Percentiles rank a stretch among this genome's conserved stretches.
Evolutionary conservation across 768 basidiomycete genomes (phyloP).

Genomic region (Russula sp.): DNA sequence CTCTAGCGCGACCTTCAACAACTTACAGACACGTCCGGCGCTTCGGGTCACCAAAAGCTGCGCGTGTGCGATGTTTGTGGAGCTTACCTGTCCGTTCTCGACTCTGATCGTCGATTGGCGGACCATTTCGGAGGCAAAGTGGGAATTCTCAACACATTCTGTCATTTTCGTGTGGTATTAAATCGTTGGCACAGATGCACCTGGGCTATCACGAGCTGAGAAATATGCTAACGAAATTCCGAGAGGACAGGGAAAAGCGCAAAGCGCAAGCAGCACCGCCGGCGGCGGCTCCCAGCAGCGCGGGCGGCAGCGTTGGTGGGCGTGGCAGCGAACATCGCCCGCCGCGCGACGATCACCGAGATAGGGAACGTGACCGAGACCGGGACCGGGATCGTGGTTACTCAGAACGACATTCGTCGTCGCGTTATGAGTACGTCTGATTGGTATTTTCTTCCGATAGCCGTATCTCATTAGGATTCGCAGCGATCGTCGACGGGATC

Average conservation of each 20-base stretch:
- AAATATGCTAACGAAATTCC: slow-evolving; percentile 87
- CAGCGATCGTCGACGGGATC: slow-evolving; percentile 29
- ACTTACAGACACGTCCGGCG: slow-evolving; percentile 95
- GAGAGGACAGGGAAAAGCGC: slow-evolving; percentile 82
- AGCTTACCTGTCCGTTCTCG: slow-evolving; percentile 96
- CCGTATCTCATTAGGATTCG: slow-evolving; percentile 6
- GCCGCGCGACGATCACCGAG: slow-evolving; percentile 60
- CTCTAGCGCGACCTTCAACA: slow-evolving; percentile 86
- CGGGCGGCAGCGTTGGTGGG: slow-evolving; percentile 38
- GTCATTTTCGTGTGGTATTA: neutral
- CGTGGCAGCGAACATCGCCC: slow-evolving; percentile 50
- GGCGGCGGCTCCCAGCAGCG: slow-evolving; percentile 34
- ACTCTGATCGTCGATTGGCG: slow-evolving; percentile 96
- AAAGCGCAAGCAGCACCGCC: slow-evolving; percentile 52
- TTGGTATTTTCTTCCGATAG: neutral
- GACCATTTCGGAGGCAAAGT: slow-evolving; percentile 99
- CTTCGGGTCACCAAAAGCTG: slow-evolving; percentile 99
- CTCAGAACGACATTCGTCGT: slow-evolving; percentile 42
- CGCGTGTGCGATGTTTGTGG: slow-evolving; percentile 99
- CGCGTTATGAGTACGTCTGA: slow-evolving; percentile 28
- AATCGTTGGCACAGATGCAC: slow-evolving; percentile 74
- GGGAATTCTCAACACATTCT: slow-evolving; percentile 34
- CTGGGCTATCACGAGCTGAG: slow-evolving; percentile 97
- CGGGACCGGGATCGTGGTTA: slow-evolving; percentile 73
- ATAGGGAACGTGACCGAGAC: slow-evolving; percentile 69